Conservation (phyloP, 1,139 yeast genomes). For the Wickerhamomyces sp. region DNA sequence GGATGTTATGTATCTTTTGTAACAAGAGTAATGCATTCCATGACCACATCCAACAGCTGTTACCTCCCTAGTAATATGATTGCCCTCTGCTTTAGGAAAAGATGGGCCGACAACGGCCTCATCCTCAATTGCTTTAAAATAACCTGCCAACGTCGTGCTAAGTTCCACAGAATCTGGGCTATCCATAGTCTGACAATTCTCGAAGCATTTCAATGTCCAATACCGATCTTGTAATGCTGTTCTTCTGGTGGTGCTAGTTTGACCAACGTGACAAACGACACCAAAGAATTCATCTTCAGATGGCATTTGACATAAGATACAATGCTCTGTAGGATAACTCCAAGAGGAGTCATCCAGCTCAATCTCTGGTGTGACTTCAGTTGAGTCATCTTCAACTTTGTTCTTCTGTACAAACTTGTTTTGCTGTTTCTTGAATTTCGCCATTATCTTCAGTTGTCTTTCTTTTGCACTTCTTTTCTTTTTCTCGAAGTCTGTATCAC, state of each 20-base stretch:
- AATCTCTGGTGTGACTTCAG: slow-evolving; percentile 38
- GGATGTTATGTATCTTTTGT: slow-evolving; percentile 54
- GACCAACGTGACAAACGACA: slow-evolving; percentile 55
- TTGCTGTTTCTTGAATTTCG: slow-evolving; percentile 77
- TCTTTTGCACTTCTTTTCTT: slow-evolving; percentile 68
- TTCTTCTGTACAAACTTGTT: slow-evolving; percentile 57
- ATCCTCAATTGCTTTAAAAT: slow-evolving; percentile 34
- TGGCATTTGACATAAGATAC: slow-evolving; percentile 87
- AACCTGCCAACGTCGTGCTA: slow-evolving; percentile 35
- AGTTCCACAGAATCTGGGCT: slow-evolving; percentile 27
- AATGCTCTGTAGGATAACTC: slow-evolving; percentile 75
- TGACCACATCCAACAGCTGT: slow-evolving; percentile 88
- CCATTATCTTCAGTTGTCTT: slow-evolving; percentile 69
- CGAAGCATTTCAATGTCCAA: slow-evolving; percentile 65
- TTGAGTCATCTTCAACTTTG: slow-evolving; percentile 28
- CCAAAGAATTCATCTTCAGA: slow-evolving; percentile 74
- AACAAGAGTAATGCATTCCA: slow-evolving; percentile 85
- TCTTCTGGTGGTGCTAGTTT: slow-evolving; percentile 56
- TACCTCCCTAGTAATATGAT: slow-evolving; percentile 32
- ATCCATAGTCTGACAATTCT: slow-evolving; percentile 50
- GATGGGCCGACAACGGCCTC: slow-evolving; percentile 66
- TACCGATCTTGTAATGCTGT: slow-evolving; percentile 61
- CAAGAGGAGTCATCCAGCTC: slow-evolving; percentile 40
- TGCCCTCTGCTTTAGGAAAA: slow-evolving; percentile 40
- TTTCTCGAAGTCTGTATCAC: slow-evolving; percentile 43